These are phyloP conservation scores for Phytophthora cajani DNA, from an alignment of 352 stramenopile species.

Conservation along the genomic window DNA sequence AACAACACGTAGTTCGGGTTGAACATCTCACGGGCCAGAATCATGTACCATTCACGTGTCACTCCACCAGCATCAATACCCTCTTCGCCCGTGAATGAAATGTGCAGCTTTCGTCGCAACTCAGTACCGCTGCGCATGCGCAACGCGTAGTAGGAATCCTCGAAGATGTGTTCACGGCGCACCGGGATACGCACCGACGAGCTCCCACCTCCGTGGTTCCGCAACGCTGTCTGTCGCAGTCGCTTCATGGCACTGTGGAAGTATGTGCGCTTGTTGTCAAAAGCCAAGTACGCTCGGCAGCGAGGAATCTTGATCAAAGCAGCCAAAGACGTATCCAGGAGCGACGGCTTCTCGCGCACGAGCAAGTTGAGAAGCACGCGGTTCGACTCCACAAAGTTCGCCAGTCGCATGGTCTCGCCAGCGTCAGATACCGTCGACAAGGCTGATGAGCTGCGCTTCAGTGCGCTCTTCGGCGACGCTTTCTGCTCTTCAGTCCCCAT, in stretches of 20 bases:
- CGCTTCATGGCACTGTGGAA: conserved; percentile 97
- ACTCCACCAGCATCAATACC: conserved; percentile 99
- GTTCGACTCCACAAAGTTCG: conserved; percentile 95
- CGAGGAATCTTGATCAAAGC: conserved; percentile 96
- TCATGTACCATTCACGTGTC: conserved; percentile 98
- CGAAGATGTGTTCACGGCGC: conserved; percentile 97
- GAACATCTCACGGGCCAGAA: conserved; percentile 99
- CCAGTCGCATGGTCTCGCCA: conserved; percentile 75
- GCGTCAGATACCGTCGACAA: conserved; percentile 55
- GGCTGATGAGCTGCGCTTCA: conserved; percentile 50
- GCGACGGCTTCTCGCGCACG: conserved; percentile 95
- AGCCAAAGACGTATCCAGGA: conserved; percentile 96
- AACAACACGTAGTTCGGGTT: conserved; percentile 99
- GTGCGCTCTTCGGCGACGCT: conserved; percentile 23
- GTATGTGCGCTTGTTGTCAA: conserved; percentile 99
- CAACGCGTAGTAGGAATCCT: conserved; percentile 99
- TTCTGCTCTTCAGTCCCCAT: conserved; percentile 42
- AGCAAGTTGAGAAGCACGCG: conserved; percentile 98
- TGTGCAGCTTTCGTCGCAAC: conserved; percentile 96
- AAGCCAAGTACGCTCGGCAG: conserved; percentile 96
- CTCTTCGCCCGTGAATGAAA: conserved; percentile 98
- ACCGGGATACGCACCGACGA: conserved; percentile 91
- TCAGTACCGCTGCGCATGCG: conserved; percentile 96
- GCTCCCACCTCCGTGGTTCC: conserved; percentile 91
- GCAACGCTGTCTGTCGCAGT: conserved; percentile 83